phyloP scores from a whole-genome alignment of 2,329 filamentous ascomycete genomes.

The Claviceps digitariae region DNA sequence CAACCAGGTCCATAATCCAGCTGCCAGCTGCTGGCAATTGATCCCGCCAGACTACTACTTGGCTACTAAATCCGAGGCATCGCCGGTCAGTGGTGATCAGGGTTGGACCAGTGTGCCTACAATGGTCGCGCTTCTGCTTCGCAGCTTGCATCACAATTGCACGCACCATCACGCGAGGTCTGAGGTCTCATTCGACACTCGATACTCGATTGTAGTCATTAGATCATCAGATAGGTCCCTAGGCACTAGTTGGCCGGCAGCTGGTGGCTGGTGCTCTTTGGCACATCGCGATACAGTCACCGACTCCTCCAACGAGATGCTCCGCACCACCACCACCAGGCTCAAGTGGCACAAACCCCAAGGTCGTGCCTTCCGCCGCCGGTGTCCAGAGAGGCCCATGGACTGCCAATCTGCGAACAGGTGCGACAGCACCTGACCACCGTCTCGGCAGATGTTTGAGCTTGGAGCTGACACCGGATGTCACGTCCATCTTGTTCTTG shows the following conservation, averaged over 20 bases:
- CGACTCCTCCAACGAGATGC: neutral
- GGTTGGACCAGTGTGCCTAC: too few relatives aligned
- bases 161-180: neutral
- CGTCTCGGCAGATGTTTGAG: slow-evolving; percentile 1
- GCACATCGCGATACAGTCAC: neutral
- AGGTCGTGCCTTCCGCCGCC: neutral
- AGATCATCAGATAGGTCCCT: too few relatives aligned
- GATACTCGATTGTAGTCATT: too few relatives aligned
- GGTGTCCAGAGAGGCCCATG: neutral
- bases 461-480: neutral
- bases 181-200: too few relatives aligned
- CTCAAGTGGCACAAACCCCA: neutral
- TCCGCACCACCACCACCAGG: neutral
- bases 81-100: neutral
- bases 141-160: neutral
- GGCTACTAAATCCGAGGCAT: too few relatives aligned
- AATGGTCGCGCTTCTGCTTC: neutral
- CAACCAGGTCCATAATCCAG: neutral
- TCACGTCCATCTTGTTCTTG: neutral
- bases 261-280: neutral
- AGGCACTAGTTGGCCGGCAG: too few relatives aligned
- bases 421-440: slow-evolving; percentile 3
- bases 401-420: slow-evolving; percentile 1
- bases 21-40: neutral
- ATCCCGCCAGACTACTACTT: neutral